A percentile compares a stretch with the other conserved stretches of the same genome.
Evolutionary conservation across 2,329 filamentous ascomycete species (phyloP).

Genomic region (Phialemoniopsis sp.): DNA sequence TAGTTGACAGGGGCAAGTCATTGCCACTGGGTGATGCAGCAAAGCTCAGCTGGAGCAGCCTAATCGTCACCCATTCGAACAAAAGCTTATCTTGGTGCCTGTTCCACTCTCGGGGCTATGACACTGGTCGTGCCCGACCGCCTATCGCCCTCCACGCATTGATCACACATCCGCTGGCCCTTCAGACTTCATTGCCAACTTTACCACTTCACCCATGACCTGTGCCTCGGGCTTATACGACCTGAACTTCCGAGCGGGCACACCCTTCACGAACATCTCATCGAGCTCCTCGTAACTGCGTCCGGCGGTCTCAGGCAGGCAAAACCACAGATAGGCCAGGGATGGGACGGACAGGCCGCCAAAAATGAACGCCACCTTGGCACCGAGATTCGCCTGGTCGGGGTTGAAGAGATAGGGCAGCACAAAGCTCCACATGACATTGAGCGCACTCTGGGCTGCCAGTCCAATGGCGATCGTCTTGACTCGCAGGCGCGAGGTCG

Average conservation of each 20-base stretch:
- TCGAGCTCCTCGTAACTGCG: slow-evolving; percentile 45
- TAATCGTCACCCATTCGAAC: no score
- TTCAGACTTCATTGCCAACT: neutral
- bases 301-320: slow-evolving; percentile 38
- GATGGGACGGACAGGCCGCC: slow-evolving; percentile 20
- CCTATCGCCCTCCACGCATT: no score
- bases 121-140: no score
- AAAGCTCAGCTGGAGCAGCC: no score
- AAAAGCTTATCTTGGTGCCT: no score
- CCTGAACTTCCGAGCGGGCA: slow-evolving; percentile 12
- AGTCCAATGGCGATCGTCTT: slow-evolving; percentile 31
- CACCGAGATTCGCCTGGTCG: slow-evolving; percentile 21
- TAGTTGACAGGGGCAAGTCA: no score
- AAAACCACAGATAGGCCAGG: slow-evolving; percentile 31
- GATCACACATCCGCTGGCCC: neutral
- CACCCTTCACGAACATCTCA: slow-evolving; percentile 27
- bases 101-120: no score
- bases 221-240: slow-evolving; percentile 1
- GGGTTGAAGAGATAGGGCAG: neutral
- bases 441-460: slow-evolving; percentile 14
- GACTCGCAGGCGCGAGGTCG: slow-evolving; percentile 25
- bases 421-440: neutral
- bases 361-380: slow-evolving; percentile 30
- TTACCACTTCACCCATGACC: no score
- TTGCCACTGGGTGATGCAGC: no score